Percentiles rank a stretch among this genome's conserved stretches.
Conservation (phyloP, 148 eudicot species). For the Spergularia bocconei region DNA sequence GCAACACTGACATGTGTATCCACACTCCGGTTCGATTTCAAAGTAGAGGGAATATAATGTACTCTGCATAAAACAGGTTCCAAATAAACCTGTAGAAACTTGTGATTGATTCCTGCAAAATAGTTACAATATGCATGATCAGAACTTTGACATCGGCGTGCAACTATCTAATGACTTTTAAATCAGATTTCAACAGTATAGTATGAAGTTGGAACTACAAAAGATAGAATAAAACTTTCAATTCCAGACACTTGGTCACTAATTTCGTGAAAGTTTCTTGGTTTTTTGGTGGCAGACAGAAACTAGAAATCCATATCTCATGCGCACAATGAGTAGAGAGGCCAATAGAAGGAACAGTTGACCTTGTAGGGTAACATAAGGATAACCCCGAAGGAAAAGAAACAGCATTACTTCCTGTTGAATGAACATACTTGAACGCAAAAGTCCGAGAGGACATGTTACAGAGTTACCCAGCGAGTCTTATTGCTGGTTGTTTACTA, state of each 20-base stretch:
- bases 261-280: neutral
- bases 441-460: neutral
- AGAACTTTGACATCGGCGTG: conserved; percentile 12
- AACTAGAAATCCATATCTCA: neutral
- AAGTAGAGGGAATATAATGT: conserved; percentile 73
- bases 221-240: neutral
- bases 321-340: neutral
- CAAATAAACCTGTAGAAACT: conserved; percentile 85
- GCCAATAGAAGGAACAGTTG: neutral
- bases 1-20: neutral
- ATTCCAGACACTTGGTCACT: neutral
- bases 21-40: conserved; percentile 15
- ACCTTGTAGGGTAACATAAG: no score
- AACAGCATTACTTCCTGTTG: conserved; percentile 1
- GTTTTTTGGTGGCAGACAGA: neutral
- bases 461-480: neutral
- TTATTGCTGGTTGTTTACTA: neutral
- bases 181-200: neutral
- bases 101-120: conserved; percentile 89
- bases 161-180: neutral
- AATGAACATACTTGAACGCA: neutral
- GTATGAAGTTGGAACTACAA: neutral
- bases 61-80: conserved; percentile 93
- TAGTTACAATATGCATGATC: conserved; percentile 3
- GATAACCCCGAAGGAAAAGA: neutral